Evolutionary conservation across 768 basidiomycete species (phyloP).

Genomic region (Boletus edulis): DNA sequence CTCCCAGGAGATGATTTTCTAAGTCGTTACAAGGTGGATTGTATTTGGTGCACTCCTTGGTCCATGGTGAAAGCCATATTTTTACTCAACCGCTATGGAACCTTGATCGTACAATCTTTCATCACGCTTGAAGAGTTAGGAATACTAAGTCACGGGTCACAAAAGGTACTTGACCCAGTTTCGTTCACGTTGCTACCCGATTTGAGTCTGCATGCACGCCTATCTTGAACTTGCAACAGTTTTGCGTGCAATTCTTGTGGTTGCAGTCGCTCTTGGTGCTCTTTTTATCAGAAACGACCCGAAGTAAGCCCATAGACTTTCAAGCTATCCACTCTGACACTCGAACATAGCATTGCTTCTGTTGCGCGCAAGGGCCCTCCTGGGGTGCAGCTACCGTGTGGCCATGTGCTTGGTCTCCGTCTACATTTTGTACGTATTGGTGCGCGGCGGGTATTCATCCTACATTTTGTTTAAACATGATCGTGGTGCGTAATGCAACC

Average conservation of each 20-base stretch:
- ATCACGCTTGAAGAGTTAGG: conserved; percentile 16
- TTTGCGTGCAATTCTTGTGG: conserved; percentile 9
- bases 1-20: background rate
- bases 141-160: conserved; percentile 7
- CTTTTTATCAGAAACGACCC: conserved; percentile 9
- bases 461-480: background rate
- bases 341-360: conserved; percentile 12
- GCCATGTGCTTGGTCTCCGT: conserved; percentile 2
- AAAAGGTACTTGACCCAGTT: background rate
- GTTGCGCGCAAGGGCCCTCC: conserved; percentile 21
- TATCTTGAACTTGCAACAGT: background rate
- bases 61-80: conserved; percentile 10
- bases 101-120: conserved; percentile 6
- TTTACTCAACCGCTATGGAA: conserved; percentile 20
- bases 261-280: background rate
- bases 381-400: conserved; percentile 7
- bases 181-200: no score
- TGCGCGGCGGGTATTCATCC: background rate
- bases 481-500: background rate
- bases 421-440: conserved; percentile 13
- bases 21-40: conserved; percentile 1
- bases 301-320: conserved; percentile 5
- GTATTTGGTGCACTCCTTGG: conserved; percentile 14
- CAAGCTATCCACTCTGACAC: background rate
- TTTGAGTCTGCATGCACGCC: background rate